These are phyloP conservation scores for Nakaseomyces delphensis DNA, from an alignment of 1,139 yeast genomes.

Conservation along the genomic window DNA sequence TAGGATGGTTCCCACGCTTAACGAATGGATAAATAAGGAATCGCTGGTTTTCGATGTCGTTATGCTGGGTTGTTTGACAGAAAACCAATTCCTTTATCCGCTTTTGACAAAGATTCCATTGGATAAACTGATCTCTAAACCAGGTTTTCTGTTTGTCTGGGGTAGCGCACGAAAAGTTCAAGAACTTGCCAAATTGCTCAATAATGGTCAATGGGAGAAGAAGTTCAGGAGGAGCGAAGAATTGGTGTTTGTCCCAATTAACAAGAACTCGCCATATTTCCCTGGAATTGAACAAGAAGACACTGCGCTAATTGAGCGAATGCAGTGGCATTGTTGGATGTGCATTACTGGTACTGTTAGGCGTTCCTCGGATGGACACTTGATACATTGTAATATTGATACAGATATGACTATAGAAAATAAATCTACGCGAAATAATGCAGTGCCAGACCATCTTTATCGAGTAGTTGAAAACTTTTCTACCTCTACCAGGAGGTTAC, in stretches of 20 bases:
- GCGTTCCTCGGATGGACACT: constrained; percentile 70
- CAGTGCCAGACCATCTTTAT: constrained; percentile 73
- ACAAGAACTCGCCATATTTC: constrained; percentile 50
- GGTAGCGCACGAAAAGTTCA: constrained; percentile 64
- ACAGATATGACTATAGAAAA: constrained; percentile 72
- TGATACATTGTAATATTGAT: constrained; percentile 86
- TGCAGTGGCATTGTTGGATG: constrained; percentile 97
- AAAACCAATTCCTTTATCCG: constrained; percentile 57
- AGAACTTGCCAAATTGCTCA: constrained; percentile 50
- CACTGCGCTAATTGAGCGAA: constrained; percentile 38
- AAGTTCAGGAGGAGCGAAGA: constrained; percentile 88
- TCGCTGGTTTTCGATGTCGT: constrained; percentile 74
- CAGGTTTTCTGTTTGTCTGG: constrained; percentile 84
- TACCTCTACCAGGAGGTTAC: constrained; percentile 70
- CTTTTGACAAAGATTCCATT: constrained; percentile 58
- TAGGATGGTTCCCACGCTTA: constrained; percentile 48
- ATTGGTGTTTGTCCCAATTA: constrained; percentile 57
- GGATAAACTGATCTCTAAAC: constrained; percentile 65
- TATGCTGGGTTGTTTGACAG: constrained; percentile 80
- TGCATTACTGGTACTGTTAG: constrained; percentile 91
- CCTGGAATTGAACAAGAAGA: constrained; percentile 41
- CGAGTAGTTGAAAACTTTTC: constrained; percentile 85
- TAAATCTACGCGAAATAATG: constrained; percentile 28
- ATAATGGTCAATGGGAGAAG: constrained; percentile 51
- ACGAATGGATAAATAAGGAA: constrained; percentile 49